These are phyloP conservation scores for Gleditsia sinensis DNA, from an alignment of 306 rosid species.

Conservation along the genomic window DNA sequence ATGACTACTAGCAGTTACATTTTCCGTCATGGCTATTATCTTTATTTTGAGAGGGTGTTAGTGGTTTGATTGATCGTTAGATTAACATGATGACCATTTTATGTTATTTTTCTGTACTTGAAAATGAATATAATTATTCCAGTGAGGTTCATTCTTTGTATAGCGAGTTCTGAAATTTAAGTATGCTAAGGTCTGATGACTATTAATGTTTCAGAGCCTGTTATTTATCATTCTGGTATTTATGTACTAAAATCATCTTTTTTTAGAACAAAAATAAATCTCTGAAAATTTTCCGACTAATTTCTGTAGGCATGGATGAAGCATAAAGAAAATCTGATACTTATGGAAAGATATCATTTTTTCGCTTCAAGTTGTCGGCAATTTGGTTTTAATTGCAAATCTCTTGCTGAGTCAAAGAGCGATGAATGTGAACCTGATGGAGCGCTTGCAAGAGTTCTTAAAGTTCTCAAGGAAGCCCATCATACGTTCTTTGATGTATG, in stretches of 20 bases:
- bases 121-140: not conserved
- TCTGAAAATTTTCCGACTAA: constrained; percentile 18
- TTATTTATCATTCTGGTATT: constrained; percentile 22
- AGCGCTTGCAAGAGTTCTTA: constrained; percentile 72
- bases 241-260: not conserved
- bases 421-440: constrained; percentile 87
- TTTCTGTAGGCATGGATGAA: constrained; percentile 81
- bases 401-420: constrained; percentile 69
- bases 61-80: constrained; percentile 14
- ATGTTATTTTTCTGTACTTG: not conserved
- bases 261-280: not conserved
- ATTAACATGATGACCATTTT: not conserved
- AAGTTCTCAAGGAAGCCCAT: constrained; percentile 74
- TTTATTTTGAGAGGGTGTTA: constrained; percentile 3
- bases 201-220: constrained; percentile 22
- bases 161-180: not conserved
- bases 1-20: not conserved
- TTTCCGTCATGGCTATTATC: not conserved
- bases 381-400: constrained; percentile 72
- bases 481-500: constrained; percentile 72
- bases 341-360: constrained; percentile 95
- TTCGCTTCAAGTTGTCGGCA: constrained; percentile 86
- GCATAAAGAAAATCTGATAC: constrained; percentile 75
- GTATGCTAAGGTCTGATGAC: constrained; percentile 3
- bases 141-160: not conserved